Percentiles rank a stretch among this genome's conserved stretches.
phyloP scores from a whole-genome alignment of 2,329 filamentous ascomycete species.

The Corinectria fuckeliana region DNA sequence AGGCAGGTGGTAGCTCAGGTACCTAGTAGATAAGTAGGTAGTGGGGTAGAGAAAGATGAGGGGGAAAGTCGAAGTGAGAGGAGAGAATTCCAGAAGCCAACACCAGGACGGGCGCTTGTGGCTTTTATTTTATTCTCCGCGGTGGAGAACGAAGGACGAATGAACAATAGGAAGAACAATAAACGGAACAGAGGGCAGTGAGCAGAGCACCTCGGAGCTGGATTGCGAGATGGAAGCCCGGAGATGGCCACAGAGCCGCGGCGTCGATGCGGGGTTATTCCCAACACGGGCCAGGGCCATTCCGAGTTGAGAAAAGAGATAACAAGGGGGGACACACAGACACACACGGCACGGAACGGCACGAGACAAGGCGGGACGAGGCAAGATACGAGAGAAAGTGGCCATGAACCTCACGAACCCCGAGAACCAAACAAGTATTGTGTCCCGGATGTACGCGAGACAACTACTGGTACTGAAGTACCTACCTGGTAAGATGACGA shows the following conservation, averaged over 20 bases:
- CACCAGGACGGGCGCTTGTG: not conserved
- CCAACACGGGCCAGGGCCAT: not conserved
- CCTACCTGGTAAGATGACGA: no score
- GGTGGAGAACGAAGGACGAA: slow-evolving; percentile 1
- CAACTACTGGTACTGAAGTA: no score
- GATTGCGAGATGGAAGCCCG: not conserved
- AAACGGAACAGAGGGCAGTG: not conserved
- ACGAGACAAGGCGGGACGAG: not conserved
- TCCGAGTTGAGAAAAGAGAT: slow-evolving; percentile 15
- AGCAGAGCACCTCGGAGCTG: not conserved
- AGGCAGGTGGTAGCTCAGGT: slow-evolving; percentile 1
- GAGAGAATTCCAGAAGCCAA: not conserved
- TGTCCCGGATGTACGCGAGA: no score
- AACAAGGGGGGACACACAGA: slow-evolving; percentile 8
- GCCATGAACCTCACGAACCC: no score
- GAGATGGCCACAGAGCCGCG: not conserved
- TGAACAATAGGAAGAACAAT: not conserved
- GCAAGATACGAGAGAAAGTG: not conserved
- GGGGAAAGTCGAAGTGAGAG: not conserved
- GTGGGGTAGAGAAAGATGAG: slow-evolving; percentile 4
- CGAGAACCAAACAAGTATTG: no score
- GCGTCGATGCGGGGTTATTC: not conserved
- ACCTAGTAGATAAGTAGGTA: slow-evolving; percentile 6
- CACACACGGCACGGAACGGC: not conserved
- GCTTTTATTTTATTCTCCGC: not conserved